Conservation (phyloP, 805 yeast species). For the Monosporozyma servazzii region DNA sequence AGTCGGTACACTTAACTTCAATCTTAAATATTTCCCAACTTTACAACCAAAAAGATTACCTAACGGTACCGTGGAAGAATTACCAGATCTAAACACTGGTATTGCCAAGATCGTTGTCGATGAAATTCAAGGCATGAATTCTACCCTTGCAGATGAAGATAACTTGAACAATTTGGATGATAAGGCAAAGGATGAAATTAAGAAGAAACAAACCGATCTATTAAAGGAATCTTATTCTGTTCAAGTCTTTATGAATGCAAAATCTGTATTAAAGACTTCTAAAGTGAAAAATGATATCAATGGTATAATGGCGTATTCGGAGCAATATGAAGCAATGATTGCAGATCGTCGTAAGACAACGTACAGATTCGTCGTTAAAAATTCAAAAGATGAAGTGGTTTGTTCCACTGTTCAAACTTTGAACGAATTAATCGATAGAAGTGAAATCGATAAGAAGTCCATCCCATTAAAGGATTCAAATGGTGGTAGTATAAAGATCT, state of each 20-base stretch:
- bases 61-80: slow-evolving; percentile 76
- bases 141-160: not conserved
- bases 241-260: slow-evolving; percentile 60
- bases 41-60: slow-evolving; percentile 47
- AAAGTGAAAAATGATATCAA: slow-evolving; percentile 44
- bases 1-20: slow-evolving; percentile 66
- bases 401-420: slow-evolving; percentile 52
- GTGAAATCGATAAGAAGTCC: slow-evolving; percentile 73
- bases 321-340: slow-evolving; percentile 56
- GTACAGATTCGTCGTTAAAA: slow-evolving; percentile 57
- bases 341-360: slow-evolving; percentile 63
- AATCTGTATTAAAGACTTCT: slow-evolving; percentile 45
- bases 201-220: slow-evolving; percentile 25
- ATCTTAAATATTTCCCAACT: slow-evolving; percentile 69
- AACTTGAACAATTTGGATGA: not conserved
- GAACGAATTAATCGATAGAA: slow-evolving; percentile 62
- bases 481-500: slow-evolving; percentile 60
- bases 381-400: slow-evolving; percentile 46
- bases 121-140: slow-evolving; percentile 26
- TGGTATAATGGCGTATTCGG: slow-evolving; percentile 59
- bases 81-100: slow-evolving; percentile 93
- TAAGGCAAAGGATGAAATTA: not conserved
- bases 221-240: slow-evolving; percentile 56
- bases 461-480: slow-evolving; percentile 56
- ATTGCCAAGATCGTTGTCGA: slow-evolving; percentile 53